phyloP scores from a whole-genome alignment of 257 asterid species.

The Fraxinus excelsior region DNA sequence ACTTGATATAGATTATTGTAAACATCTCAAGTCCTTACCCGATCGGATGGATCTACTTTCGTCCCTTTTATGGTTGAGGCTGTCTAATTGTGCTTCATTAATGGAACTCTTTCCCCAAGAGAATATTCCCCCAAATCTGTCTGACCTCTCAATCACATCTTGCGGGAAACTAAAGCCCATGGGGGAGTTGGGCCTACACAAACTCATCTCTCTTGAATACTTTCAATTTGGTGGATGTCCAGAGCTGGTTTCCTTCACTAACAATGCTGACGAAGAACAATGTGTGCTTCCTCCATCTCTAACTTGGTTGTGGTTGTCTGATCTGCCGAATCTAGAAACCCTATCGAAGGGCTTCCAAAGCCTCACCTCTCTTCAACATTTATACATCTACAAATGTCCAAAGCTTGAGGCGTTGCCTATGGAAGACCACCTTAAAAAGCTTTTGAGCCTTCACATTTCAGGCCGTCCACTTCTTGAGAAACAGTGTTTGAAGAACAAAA shows the following conservation, averaged over 20 bases:
- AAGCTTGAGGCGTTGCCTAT: conserved; percentile 11
- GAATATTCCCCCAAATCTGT: no score
- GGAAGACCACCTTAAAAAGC: conserved; percentile 9
- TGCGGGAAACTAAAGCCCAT: conserved; percentile 23
- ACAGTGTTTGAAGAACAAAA: conserved; percentile 5
- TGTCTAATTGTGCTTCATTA: conserved; percentile 14
- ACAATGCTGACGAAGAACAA: background rate
- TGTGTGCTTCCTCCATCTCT: conserved; percentile 25
- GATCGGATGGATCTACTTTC: conserved; percentile 13
- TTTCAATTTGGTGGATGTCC: background rate
- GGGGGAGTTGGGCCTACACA: conserved; percentile 12
- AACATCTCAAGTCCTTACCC: conserved; percentile 14
- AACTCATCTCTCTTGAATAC: no score
- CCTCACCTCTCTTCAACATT: background rate
- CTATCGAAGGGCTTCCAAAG: background rate
- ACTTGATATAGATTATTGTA: conserved; percentile 4
- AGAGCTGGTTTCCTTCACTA: conserved; percentile 22
- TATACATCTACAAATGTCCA: background rate
- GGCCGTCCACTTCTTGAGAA: no score
- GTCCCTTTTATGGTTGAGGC: background rate
- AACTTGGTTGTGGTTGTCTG: accelerated
- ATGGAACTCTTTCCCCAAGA: no score
- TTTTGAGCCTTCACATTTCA: background rate
- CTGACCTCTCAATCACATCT: background rate
- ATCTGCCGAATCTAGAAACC: background rate